A percentile compares a stretch with the other conserved stretches of the same genome.
These are phyloP conservation scores for Elsinoe australis DNA, from an alignment of 2,329 filamentous ascomycete genomes.

Conservation along the genomic window DNA sequence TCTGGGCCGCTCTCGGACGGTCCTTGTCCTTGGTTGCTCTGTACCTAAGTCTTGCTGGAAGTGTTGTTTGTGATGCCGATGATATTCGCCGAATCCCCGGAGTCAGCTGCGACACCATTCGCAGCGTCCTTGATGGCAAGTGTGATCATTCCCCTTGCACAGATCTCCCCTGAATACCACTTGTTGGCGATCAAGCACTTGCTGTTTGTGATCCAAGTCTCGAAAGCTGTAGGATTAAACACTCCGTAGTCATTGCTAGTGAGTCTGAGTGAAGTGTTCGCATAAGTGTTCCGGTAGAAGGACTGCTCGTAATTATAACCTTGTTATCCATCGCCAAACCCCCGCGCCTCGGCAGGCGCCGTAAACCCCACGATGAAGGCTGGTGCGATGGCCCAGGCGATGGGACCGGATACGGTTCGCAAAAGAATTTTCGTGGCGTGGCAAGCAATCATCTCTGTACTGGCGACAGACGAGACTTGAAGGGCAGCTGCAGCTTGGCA, in stretches of 20 bases:
- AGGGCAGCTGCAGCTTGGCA: too few species aligned
- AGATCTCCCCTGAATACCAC: background rate
- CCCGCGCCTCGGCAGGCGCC: too few species aligned
- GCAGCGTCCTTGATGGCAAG: background rate
- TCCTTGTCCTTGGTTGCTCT: background rate
- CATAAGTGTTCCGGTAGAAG: background rate
- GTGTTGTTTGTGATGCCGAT: background rate
- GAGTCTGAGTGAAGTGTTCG: background rate
- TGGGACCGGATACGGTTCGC: too few species aligned
- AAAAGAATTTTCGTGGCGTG: too few species aligned
- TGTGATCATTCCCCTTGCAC: background rate
- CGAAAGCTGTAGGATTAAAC: background rate
- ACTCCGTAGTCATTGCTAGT: background rate
- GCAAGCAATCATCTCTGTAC: too few species aligned
- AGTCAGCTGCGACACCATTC: background rate
- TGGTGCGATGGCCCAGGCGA: too few species aligned
- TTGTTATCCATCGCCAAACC: too few species aligned
- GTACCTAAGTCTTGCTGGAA: background rate
- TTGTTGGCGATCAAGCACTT: background rate
- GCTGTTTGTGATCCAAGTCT: background rate
- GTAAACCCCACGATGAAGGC: too few species aligned
- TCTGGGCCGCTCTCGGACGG: background rate
- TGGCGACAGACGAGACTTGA: too few species aligned
- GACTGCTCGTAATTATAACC: background rate
- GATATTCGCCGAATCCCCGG: background rate